Conservation (phyloP, 208 protist species). For the Novymonas esmeraldas region DNA sequence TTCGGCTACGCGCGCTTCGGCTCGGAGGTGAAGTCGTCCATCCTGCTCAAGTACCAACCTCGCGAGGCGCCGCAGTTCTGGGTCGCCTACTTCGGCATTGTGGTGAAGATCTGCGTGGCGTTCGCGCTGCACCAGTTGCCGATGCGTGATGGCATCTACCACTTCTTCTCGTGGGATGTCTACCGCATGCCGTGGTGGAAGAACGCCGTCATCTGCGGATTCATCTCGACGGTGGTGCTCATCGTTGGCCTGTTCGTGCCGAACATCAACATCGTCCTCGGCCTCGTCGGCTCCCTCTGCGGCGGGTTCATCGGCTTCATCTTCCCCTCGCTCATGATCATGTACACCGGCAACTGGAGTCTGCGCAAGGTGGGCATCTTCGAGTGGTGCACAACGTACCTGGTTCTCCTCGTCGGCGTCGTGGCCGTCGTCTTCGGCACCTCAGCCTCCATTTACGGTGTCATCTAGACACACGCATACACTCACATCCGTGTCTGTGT, state of each 20-base stretch:
- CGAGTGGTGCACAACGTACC: constrained; percentile 48
- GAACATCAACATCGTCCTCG: constrained; percentile 77
- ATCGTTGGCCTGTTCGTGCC: constrained; percentile 76
- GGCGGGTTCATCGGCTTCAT: constrained; percentile 85
- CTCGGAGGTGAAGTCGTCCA: constrained; percentile 38
- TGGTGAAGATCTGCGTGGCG: constrained; percentile 76
- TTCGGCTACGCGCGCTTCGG: constrained; percentile 82
- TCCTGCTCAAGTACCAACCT: constrained; percentile 73
- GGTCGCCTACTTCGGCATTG: constrained; percentile 62
- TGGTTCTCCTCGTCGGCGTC: constrained; percentile 50
- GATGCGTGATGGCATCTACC: constrained; percentile 63
- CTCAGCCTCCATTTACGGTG: constrained; percentile 48
- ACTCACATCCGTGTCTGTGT: background rate
- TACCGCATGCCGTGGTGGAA: constrained; percentile 56
- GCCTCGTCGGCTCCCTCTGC: constrained; percentile 70
- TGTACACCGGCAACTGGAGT: constrained; percentile 63
- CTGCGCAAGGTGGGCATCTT: constrained; percentile 39
- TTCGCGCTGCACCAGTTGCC: constrained; percentile 66
- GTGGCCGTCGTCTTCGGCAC: constrained; percentile 67
- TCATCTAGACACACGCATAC: constrained; percentile 6
- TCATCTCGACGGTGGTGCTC: constrained; percentile 32
- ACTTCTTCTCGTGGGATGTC: constrained; percentile 51
- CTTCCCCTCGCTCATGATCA: constrained; percentile 61
- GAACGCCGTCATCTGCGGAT: constrained; percentile 43
- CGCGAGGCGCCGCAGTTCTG: constrained; percentile 43